Evolutionary conservation across 1,284 basidiomycete species (phyloP).

Genomic region (Cutaneotrichosporon curvatum): DNA sequence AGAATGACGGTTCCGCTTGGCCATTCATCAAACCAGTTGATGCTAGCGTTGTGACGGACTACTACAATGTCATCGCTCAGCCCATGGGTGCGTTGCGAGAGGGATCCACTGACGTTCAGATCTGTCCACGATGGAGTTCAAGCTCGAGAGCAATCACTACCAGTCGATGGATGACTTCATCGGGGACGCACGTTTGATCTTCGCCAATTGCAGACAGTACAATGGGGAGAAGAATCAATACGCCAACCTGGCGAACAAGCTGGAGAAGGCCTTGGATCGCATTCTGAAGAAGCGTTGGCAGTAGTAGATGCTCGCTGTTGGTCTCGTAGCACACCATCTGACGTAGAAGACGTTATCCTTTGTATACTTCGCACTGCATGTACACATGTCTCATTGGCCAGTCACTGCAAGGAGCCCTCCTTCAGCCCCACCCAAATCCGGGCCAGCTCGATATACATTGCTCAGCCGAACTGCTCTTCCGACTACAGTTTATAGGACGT

Average conservation of each 20-base stretch:
- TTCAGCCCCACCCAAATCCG: too few species aligned
- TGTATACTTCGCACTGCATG: too few species aligned
- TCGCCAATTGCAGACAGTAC: slow-evolving; percentile 85
- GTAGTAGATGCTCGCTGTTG: too few species aligned
- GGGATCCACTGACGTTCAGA: slow-evolving; percentile 52
- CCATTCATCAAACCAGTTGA: slow-evolving; percentile 60
- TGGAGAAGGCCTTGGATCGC: slow-evolving; percentile 56
- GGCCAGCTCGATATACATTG: too few species aligned
- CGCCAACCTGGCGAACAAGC: slow-evolving; percentile 72
- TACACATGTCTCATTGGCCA: too few species aligned
- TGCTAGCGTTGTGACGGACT: slow-evolving; percentile 75
- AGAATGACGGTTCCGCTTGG: slow-evolving; percentile 77
- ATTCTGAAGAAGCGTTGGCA: slow-evolving; percentile 39
- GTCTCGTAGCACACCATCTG: too few species aligned
- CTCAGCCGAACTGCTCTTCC: too few species aligned
- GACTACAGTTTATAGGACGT: background rate
- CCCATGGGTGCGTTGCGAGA: slow-evolving; percentile 75
- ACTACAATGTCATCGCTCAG: slow-evolving; percentile 80
- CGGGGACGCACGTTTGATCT: slow-evolving; percentile 74
- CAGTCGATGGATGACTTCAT: slow-evolving; percentile 67
- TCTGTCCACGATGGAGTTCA: slow-evolving; percentile 85
- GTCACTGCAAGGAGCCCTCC: too few species aligned
- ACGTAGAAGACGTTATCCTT: too few species aligned
- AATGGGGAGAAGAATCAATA: slow-evolving; percentile 83
- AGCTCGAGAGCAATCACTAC: slow-evolving; percentile 74